These are phyloP conservation scores for Sporormia fimetaria DNA, from an alignment of 495 filamentous ascomycete genomes.

Conservation along the genomic window DNA sequence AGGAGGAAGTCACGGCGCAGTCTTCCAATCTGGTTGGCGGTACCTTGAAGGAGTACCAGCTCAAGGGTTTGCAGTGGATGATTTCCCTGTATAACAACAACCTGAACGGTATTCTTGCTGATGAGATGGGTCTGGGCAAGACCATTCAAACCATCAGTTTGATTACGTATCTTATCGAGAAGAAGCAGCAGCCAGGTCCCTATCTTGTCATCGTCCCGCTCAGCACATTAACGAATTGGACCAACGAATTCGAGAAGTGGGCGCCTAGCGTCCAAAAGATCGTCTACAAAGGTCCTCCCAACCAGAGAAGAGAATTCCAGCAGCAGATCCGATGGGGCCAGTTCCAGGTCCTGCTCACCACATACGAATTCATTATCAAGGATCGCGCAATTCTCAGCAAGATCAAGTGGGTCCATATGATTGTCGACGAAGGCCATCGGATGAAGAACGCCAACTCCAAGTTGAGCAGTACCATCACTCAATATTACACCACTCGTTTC, in stretches of 20 bases:
- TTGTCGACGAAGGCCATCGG: slow-evolving; percentile 97
- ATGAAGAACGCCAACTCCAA: slow-evolving; percentile 99
- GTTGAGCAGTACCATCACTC: slow-evolving; percentile 83
- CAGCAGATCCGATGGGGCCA: slow-evolving; percentile 86
- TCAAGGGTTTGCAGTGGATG: slow-evolving; percentile 99
- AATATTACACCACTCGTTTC: slow-evolving; percentile 89
- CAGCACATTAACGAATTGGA: slow-evolving; percentile 94
- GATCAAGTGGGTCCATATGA: slow-evolving; percentile 99
- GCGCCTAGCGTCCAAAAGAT: slow-evolving; percentile 74
- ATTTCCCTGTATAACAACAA: slow-evolving; percentile 99
- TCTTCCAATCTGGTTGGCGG: slow-evolving; percentile 81
- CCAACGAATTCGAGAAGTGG: slow-evolving; percentile 97
- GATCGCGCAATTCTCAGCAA: slow-evolving; percentile 88
- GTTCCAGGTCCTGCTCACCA: slow-evolving; percentile 93
- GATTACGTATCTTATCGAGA: slow-evolving; percentile 92
- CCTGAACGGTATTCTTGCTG: slow-evolving; percentile 93
- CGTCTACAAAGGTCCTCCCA: slow-evolving; percentile 94
- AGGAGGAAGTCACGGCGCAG: slow-evolving; percentile 76
- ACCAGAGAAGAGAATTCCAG: slow-evolving; percentile 78
- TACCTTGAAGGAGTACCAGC: slow-evolving; percentile 88
- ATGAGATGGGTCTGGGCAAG: slow-evolving; percentile 99
- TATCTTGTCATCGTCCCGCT: slow-evolving; percentile 95
- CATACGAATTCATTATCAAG: slow-evolving; percentile 99
- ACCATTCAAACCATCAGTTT: slow-evolving; percentile 98
- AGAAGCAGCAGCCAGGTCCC: slow-evolving; percentile 83